These are phyloP conservation scores for Calophaca sinica DNA, from an alignment of 306 rosid genomes.

Conservation along the genomic window DNA sequence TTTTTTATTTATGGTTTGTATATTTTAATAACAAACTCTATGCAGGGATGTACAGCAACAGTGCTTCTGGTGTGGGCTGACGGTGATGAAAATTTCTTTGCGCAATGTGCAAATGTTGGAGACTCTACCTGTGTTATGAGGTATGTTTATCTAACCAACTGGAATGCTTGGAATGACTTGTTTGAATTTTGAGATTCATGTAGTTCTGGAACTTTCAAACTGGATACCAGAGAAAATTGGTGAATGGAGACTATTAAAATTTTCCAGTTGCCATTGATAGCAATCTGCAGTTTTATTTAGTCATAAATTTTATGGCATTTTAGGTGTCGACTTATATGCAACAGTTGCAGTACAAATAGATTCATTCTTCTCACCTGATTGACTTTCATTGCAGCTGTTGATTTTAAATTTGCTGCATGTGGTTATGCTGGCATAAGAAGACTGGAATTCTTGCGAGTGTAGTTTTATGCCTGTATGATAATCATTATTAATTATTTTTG, in stretches of 20 bases:
- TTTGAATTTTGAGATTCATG: slow-evolving; percentile 33
- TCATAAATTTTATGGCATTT: slow-evolving; percentile 16
- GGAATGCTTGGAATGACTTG: slow-evolving; percentile 40
- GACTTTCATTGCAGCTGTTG: not conserved
- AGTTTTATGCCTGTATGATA: slow-evolving; percentile 21
- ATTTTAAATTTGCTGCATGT: not conserved
- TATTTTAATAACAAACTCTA: slow-evolving; percentile 41
- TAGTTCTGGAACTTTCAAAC: slow-evolving; percentile 32
- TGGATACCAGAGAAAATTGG: slow-evolving; percentile 25
- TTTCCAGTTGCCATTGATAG: slow-evolving; percentile 38
- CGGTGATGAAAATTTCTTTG: slow-evolving; percentile 65
- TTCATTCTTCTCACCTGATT: not conserved
- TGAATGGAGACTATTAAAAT: slow-evolving; percentile 9
- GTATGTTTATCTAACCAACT: slow-evolving; percentile 56
- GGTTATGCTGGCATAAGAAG: slow-evolving; percentile 22
- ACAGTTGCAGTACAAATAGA: slow-evolving; percentile 12
- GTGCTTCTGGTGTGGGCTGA: slow-evolving; percentile 92
- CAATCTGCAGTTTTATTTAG: slow-evolving; percentile 29
- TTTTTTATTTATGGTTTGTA: slow-evolving; percentile 33
- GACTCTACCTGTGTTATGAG: slow-evolving; percentile 88
- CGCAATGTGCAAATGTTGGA: slow-evolving; percentile 97
- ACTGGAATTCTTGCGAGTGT: slow-evolving; percentile 23
- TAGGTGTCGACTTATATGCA: slow-evolving; percentile 15
- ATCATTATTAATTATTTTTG: slow-evolving; percentile 41
- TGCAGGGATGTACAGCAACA: slow-evolving; percentile 99